phyloP scores from a whole-genome alignment of 129 eudicot species.

The Flaveria trinervia region DNA sequence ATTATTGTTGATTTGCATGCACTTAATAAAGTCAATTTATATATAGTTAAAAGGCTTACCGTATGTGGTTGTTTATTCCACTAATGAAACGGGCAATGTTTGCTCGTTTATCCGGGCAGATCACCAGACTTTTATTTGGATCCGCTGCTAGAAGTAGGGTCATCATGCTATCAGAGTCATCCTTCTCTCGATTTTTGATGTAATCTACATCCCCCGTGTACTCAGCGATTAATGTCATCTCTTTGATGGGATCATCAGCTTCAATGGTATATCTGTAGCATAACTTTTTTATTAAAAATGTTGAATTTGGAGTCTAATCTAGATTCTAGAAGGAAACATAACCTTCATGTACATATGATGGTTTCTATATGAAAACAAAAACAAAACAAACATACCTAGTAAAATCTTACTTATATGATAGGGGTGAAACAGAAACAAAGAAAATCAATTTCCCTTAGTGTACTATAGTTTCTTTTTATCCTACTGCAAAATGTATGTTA shows the following conservation, averaged over 20 bases:
- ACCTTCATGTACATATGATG: background rate
- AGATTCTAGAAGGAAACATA: background rate
- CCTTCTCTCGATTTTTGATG: slow-evolving; percentile 57
- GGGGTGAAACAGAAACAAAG: no score
- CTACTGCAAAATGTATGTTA: background rate
- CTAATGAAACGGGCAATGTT: slow-evolving; percentile 75
- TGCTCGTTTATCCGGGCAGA: slow-evolving; percentile 80
- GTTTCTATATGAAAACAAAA: background rate
- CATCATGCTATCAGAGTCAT: slow-evolving; percentile 80
- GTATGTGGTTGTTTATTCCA: slow-evolving; percentile 69
- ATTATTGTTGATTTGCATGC: background rate
- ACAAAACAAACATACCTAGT: no score
- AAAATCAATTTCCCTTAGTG: no score
- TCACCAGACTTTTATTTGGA: slow-evolving; percentile 55
- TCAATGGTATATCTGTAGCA: slow-evolving; percentile 65
- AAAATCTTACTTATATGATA: no score
- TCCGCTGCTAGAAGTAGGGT: slow-evolving; percentile 68
- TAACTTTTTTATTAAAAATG: background rate
- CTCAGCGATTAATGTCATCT: slow-evolving; percentile 66
- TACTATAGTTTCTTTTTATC: background rate
- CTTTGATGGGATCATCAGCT: slow-evolving; percentile 71
- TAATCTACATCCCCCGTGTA: slow-evolving; percentile 81
- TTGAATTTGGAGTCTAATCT: background rate
- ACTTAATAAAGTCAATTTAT: background rate
- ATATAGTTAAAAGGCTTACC: slow-evolving; percentile 46